Conservation (phyloP, 2,329 filamentous ascomycete species). For the Sarocladiaceae sp. region DNA sequence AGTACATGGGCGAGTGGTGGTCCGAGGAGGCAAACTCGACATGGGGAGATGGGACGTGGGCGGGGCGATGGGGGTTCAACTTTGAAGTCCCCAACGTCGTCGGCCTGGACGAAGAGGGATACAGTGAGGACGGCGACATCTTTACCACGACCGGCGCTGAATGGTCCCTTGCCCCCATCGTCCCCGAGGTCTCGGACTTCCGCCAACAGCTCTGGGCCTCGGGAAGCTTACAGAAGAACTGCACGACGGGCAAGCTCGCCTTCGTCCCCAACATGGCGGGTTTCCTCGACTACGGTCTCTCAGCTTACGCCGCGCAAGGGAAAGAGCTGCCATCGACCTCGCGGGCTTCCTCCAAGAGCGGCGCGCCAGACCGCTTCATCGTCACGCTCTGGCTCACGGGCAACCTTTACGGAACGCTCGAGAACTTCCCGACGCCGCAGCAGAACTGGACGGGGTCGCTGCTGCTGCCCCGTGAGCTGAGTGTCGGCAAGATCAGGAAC, state of each 20-base stretch:
- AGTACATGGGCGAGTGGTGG: constrained; percentile 23
- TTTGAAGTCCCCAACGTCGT: constrained; percentile 39
- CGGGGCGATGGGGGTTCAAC: constrained; percentile 35
- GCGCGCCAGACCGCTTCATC: constrained; percentile 34
- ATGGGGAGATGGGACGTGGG: constrained; percentile 27
- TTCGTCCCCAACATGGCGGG: constrained; percentile 35
- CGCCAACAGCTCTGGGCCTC: constrained; percentile 36
- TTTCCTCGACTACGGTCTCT: constrained; percentile 32
- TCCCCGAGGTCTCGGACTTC: constrained; percentile 30
- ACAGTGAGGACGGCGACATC: constrained; percentile 30
- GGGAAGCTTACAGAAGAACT: constrained; percentile 24
- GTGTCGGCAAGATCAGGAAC: constrained; percentile 30
- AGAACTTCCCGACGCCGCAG: constrained; percentile 29
- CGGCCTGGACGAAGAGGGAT: constrained; percentile 30
- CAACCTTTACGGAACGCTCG: constrained; percentile 31
- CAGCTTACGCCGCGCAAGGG: constrained; percentile 36
- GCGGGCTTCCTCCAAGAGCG: constrained; percentile 28
- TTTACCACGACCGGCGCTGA: constrained; percentile 35
- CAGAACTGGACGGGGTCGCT: constrained; percentile 39
- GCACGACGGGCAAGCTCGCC: constrained; percentile 19
- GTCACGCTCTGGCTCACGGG: constrained; percentile 36
- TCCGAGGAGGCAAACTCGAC: constrained; percentile 30
- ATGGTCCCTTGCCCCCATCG: constrained; percentile 33
- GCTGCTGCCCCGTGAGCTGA: constrained; percentile 35
- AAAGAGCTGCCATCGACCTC: constrained; percentile 32